Conservation (phyloP, 345 rosid genomes). For the Noccaea bulbosa region DNA sequence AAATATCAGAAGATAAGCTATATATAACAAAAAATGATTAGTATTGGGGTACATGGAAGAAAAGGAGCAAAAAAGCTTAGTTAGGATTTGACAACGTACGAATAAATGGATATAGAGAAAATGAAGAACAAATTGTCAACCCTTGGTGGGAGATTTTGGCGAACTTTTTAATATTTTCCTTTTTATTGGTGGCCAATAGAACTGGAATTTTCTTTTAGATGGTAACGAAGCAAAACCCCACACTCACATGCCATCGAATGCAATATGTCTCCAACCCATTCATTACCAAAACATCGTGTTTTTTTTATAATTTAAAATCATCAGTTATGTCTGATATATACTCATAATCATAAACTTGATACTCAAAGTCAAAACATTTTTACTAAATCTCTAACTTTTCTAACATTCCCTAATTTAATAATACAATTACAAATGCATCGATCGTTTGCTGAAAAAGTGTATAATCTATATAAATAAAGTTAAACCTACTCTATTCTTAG, state of each 20-base stretch:
- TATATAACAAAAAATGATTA: conserved; percentile 16
- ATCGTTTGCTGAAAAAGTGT: too few species aligned
- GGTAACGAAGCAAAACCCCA: conserved; percentile 41
- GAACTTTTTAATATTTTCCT: conserved; percentile 10
- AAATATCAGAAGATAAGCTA: not conserved
- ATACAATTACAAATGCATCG: not conserved
- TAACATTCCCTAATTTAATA: not conserved
- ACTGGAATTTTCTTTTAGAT: conserved; percentile 8
- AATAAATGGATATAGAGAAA: conserved; percentile 21
- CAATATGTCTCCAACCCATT: conserved; percentile 30
- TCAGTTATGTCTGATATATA: conserved; percentile 14
- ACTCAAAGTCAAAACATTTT: not conserved
- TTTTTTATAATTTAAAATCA: not conserved
- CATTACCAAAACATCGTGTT: conserved; percentile 10
- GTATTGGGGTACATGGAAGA: not conserved
- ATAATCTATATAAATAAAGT: too few species aligned
- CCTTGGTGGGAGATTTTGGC: conserved; percentile 33
- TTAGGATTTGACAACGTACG: conserved; percentile 27
- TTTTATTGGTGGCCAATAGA: conserved; percentile 35
- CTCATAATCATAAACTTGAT: conserved; percentile 15
- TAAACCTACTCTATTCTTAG: too few species aligned
- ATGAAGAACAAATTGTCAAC: conserved; percentile 41
- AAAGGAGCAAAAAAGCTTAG: conserved; percentile 22
- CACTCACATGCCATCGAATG: conserved; percentile 43
- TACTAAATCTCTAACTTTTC: not conserved